A percentile compares a stretch with the other conserved stretches of the same genome.
Conservation (phyloP, 225 moss, liverwort and hornwort species). For the Pseudoscleropodium purum region DNA sequence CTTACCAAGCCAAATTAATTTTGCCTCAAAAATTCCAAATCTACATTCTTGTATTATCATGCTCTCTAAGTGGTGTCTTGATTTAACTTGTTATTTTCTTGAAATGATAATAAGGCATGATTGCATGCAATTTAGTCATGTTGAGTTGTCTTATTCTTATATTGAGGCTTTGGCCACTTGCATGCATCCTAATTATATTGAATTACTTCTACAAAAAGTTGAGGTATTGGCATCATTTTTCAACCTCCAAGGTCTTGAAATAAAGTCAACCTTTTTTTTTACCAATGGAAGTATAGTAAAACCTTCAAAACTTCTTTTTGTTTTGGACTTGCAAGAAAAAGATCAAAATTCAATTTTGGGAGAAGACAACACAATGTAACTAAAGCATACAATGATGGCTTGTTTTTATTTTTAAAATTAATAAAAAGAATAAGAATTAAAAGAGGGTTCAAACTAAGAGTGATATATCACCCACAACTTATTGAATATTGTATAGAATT, state of each 20-base stretch:
- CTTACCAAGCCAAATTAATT: not conserved
- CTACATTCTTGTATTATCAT: not conserved
- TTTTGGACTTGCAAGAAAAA: not conserved
- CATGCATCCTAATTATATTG: too few relatives aligned
- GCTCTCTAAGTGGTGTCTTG: not conserved
- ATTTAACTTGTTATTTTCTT: not conserved
- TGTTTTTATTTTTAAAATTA: not conserved
- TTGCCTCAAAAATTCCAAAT: not conserved
- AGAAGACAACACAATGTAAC: not conserved
- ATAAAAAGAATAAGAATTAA: not conserved
- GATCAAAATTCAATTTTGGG: not conserved
- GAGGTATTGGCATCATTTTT: too few relatives aligned
- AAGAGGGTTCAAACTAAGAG: too few relatives aligned
- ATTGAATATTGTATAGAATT: too few relatives aligned
- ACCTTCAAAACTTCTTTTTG: not conserved
- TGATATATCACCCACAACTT: fast-evolving
- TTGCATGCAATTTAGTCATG: not conserved
- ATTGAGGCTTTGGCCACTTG: too few relatives aligned
- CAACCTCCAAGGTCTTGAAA: not conserved
- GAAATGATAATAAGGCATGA: too few relatives aligned
- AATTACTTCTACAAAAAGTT: not conserved
- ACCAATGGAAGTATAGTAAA: fast-evolving
- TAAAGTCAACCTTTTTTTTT: too few relatives aligned
- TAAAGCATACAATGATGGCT: not conserved
- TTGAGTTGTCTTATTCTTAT: not conserved